phyloP scores from a whole-genome alignment of 2,329 filamentous ascomycete genomes.

The Sporothrix mexicana region DNA sequence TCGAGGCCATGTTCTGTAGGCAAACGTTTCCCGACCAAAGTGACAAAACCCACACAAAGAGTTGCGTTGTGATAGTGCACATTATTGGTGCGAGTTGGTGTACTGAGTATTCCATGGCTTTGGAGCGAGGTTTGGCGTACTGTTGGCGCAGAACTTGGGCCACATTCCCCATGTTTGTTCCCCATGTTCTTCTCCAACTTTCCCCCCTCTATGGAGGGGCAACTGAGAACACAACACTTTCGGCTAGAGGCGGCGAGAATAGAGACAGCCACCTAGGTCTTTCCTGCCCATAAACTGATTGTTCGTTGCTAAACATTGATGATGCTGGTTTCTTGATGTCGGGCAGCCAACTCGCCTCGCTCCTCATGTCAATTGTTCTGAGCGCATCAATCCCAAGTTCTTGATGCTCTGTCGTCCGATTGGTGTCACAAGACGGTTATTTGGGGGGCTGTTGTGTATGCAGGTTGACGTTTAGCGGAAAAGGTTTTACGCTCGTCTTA shows the following conservation, averaged over 20 bases:
- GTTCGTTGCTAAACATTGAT: too few relatives aligned
- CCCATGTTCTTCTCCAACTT: slow-evolving; percentile 23
- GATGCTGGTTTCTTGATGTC: too few relatives aligned
- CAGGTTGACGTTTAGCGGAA: slow-evolving; percentile 10
- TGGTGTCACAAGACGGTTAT: slow-evolving; percentile 23
- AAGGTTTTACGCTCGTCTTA: slow-evolving; percentile 28
- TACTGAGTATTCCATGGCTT: neutral
- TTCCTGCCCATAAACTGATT: too few relatives aligned
- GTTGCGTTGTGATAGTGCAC: slow-evolving; percentile 11
- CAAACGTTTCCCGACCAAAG: slow-evolving; percentile 29
- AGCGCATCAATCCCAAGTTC: too few relatives aligned
- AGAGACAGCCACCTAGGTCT: too few relatives aligned
- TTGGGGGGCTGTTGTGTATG: neutral
- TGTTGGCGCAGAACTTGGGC: slow-evolving; percentile 15
- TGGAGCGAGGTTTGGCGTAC: slow-evolving; percentile 2
- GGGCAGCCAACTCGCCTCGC: too few relatives aligned
- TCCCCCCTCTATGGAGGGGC: neutral
- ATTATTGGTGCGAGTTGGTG: neutral
- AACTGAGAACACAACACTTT: neutral
- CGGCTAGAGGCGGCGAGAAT: neutral
- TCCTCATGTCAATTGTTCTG: too few relatives aligned
- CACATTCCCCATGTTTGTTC: slow-evolving; percentile 12
- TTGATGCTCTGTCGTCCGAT: too few relatives aligned
- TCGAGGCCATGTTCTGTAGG: slow-evolving; percentile 14
- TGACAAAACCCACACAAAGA: neutral